These are phyloP conservation scores for Orbilia blumenaviensis DNA, from an alignment of 2,329 filamentous ascomycete species.

Conservation along the genomic window DNA sequence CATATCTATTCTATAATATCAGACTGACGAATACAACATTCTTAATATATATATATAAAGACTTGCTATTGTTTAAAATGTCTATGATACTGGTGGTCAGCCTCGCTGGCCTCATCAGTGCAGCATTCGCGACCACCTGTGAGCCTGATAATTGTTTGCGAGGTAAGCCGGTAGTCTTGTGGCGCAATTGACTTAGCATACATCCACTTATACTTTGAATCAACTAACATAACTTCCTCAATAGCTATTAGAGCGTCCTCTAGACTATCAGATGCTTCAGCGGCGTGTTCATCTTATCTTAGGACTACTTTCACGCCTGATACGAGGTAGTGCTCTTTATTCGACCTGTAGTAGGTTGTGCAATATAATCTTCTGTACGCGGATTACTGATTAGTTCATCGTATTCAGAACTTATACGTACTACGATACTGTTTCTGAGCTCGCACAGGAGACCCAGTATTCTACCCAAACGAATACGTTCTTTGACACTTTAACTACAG, in stretches of 20 bases:
- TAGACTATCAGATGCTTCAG: neutral
- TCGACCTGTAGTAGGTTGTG: neutral
- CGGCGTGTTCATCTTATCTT: constrained; percentile 10
- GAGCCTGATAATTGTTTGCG: neutral
- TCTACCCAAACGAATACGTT: neutral
- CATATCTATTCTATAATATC: too few relatives aligned
- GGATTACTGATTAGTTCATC: neutral
- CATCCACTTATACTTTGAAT: neutral
- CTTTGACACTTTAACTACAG: constrained; percentile 1
- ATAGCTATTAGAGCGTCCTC: constrained; percentile 10
- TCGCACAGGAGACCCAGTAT: neutral
- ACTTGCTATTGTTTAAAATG: too few relatives aligned
- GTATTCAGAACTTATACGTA: neutral
- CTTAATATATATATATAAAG: too few relatives aligned
- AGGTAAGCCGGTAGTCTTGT: neutral
- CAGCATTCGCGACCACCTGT: neutral
- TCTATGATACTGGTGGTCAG: neutral
- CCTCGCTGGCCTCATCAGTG: neutral
- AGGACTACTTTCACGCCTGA: constrained; percentile 2
- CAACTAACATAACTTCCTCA: neutral
- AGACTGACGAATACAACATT: too few relatives aligned
- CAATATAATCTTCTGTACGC: too few relatives aligned
- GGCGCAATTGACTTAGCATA: too few relatives aligned
- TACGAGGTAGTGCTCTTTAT: neutral
- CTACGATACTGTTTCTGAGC: neutral